Conservation (phyloP, 768 basidiomycete genomes). For the Sporobolomyces roseus region DNA sequence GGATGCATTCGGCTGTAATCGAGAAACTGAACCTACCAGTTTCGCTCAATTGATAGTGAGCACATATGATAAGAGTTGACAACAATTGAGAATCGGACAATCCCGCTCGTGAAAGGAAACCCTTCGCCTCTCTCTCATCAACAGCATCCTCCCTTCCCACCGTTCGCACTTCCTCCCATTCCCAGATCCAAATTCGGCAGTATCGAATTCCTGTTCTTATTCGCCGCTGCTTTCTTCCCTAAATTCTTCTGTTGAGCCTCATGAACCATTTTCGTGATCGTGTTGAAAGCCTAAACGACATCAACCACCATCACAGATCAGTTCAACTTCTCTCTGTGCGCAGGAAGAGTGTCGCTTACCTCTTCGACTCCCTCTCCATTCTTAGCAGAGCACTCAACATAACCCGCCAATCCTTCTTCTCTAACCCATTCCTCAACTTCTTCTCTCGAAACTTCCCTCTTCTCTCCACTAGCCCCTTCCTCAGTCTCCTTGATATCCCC, state of each 20-base stretch:
- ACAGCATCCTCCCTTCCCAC: slow-evolving; percentile 3
- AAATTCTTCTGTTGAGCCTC: slow-evolving; percentile 10
- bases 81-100: not conserved
- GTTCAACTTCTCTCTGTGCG: not conserved
- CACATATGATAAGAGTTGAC: not conserved
- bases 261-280: slow-evolving; percentile 26
- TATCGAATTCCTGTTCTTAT: slow-evolving; percentile 2
- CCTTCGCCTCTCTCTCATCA: too few species aligned
- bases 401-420: slow-evolving; percentile 40
- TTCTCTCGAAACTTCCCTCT: slow-evolving; percentile 31
- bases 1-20: too few species aligned
- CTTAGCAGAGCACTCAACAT: slow-evolving; percentile 43
- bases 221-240: slow-evolving; percentile 15
- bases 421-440: slow-evolving; percentile 36
- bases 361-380: slow-evolving; percentile 42
- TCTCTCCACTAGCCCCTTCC: slow-evolving; percentile 2
- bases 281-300: slow-evolving; percentile 31
- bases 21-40: too few species aligned
- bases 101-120: too few species aligned
- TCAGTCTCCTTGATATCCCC: slow-evolving; percentile 55
- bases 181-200: slow-evolving; percentile 2
- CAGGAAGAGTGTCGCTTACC: slow-evolving; percentile 20
- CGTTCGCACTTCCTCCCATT: not conserved
- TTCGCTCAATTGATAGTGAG: too few species aligned
- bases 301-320: not conserved